A percentile compares a stretch with the other conserved stretches of the same genome.
phyloP scores from a whole-genome alignment of 805 yeast genomes.

The Wickerhamiella domercqiae region DNA sequence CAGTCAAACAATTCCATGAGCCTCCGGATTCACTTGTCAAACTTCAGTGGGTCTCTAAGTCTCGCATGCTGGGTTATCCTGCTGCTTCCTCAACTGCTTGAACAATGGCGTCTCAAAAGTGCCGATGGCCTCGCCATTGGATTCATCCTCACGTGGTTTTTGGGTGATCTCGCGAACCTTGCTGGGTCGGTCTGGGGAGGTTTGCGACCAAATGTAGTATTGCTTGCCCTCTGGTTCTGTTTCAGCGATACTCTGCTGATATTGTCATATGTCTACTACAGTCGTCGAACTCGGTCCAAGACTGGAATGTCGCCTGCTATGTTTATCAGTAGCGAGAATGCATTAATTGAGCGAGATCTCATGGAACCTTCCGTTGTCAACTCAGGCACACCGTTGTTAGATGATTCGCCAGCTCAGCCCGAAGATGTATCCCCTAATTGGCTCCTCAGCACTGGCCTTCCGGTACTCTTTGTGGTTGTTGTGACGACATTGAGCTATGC shows the following conservation, averaged over 20 bases:
- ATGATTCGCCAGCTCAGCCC: conserved; percentile 16
- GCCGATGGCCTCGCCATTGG: conserved; percentile 65
- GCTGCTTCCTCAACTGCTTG: conserved; percentile 61
- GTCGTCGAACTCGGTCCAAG: conserved; percentile 8
- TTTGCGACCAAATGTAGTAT: conserved; percentile 50
- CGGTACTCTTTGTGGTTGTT: conserved; percentile 42
- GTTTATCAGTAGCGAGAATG: not conserved
- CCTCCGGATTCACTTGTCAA: conserved; percentile 27
- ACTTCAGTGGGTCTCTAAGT: conserved; percentile 52
- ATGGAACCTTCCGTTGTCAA: not conserved
- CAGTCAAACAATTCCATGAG: too few species aligned
- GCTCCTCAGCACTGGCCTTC: conserved; percentile 32
- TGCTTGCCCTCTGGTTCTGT: conserved; percentile 64
- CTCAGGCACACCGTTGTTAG: not conserved
- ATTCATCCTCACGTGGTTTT: conserved; percentile 52
- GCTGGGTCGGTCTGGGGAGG: conserved; percentile 57
- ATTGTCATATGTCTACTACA: conserved; percentile 42
- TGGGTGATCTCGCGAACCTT: conserved; percentile 57
- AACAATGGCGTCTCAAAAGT: conserved; percentile 57
- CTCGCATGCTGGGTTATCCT: conserved; percentile 71
- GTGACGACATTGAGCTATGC: conserved; percentile 52
- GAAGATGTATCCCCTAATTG: conserved; percentile 13
- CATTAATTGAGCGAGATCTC: not conserved
- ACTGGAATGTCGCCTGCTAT: too few species aligned
- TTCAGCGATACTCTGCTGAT: conserved; percentile 51